Evolutionary conservation across 1,284 basidiomycete genomes (phyloP).

Genomic region (Melampsora americana): DNA sequence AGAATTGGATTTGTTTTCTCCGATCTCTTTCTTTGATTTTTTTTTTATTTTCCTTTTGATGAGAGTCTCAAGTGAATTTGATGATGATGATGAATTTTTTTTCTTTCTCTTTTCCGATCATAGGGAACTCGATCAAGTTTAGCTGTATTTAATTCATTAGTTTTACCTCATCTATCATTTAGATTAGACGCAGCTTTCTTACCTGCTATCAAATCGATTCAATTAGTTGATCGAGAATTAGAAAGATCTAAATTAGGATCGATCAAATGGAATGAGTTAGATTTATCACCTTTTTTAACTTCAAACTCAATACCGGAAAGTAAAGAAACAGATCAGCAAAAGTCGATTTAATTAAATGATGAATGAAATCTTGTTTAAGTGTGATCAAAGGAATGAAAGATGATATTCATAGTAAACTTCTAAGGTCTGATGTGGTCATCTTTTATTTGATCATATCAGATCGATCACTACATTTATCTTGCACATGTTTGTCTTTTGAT

Average conservation of each 20-base stretch:
- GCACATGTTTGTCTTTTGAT: too few relatives aligned
- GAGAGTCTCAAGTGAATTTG: background rate
- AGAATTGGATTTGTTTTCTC: too few relatives aligned
- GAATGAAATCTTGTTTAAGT: too few relatives aligned
- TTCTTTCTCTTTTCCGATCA: background rate
- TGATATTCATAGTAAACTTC: too few relatives aligned
- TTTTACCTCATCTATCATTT: slow-evolving; percentile 38
- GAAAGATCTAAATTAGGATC: slow-evolving; percentile 4
- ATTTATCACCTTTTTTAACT: slow-evolving; percentile 9
- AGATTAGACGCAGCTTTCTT: slow-evolving; percentile 20
- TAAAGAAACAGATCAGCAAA: too few relatives aligned
- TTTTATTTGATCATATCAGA: too few relatives aligned
- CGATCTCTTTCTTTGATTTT: background rate
- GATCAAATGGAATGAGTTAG: slow-evolving; percentile 8
- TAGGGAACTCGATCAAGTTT: slow-evolving; percentile 36
- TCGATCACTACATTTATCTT: too few relatives aligned
- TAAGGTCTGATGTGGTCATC: too few relatives aligned
- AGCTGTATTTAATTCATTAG: slow-evolving; percentile 40
- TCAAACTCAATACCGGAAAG: background rate
- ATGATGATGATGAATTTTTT: background rate
- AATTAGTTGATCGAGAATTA: slow-evolving; percentile 23
- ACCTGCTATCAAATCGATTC: slow-evolving; percentile 37
- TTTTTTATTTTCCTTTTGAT: background rate
- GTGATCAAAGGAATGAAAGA: too few relatives aligned
- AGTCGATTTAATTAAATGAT: too few relatives aligned